Percentiles rank a stretch among this genome's conserved stretches.
phyloP scores from a whole-genome alignment of 345 rosid genomes.

The Populus pruinosa region DNA sequence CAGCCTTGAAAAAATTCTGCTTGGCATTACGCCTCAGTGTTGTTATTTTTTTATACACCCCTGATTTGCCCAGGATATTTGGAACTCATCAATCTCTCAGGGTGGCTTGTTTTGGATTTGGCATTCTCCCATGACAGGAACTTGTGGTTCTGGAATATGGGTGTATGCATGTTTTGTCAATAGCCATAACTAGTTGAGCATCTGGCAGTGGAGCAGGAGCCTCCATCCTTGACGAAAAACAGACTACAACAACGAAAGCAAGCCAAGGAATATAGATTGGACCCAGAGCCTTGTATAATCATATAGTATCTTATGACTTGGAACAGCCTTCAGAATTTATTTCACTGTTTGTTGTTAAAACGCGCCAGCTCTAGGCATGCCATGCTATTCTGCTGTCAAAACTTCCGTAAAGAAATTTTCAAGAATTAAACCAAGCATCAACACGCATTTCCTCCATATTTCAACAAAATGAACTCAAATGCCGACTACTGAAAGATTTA shows the following conservation, averaged over 20 bases:
- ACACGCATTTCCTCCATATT: neutral
- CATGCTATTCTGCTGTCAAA: too few species aligned
- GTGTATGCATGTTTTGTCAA: neutral
- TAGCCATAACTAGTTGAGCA: neutral
- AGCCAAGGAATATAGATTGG: neutral
- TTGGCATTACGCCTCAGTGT: neutral
- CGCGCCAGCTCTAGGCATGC: too few species aligned
- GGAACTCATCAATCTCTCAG: neutral
- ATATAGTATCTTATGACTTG: neutral
- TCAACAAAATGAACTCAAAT: neutral
- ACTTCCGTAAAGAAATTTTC: too few species aligned
- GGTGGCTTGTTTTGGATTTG: neutral
- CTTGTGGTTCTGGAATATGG: neutral
- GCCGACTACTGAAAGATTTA: neutral
- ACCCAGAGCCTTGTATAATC: neutral
- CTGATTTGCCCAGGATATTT: neutral
- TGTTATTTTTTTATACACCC: too few species aligned
- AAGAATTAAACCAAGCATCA: too few species aligned
- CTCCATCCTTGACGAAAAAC: too few species aligned
- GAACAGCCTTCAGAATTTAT: neutral
- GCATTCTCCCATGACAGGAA: neutral
- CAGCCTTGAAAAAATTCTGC: neutral
- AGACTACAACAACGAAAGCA: neutral
- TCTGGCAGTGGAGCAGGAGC: too few species aligned
- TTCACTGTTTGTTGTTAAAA: neutral